Base-by-base conservation (phyloP, 306 rosid genomes). In the Rubus idaeus region DNA sequence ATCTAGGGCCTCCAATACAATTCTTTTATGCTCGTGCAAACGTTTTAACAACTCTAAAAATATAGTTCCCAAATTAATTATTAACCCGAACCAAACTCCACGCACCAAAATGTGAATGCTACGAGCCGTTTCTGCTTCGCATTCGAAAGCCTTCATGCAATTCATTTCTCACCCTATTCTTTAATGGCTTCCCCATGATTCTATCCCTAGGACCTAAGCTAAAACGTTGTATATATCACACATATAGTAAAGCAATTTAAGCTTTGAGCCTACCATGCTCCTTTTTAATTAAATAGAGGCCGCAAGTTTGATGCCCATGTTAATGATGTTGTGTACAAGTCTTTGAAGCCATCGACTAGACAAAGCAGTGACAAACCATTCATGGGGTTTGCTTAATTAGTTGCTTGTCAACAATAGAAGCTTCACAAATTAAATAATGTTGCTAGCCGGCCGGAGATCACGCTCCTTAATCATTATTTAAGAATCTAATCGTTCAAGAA, bases 381-480 rank as follows among this genome's bases (percentile, higher is more conserved):
- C 88, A 74, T 84, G 92, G 79, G 23, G 84, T 79, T 21, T 58
- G 40, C 40, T 70, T 77, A 13, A 39, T 62, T 62, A 55, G 13
- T 75, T 84, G 82, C 73, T 85, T 68, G 84, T 88, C 97, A 81
- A 84, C 87, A 80, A 86, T 70, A 80, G 76, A 81, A 79, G 83
- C 78, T 58, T 75, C 78, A 46, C 41, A 52, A 9, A 50, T 69
- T 45, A 64, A 67, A 77, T 80, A 81, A 56, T 72, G 70, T 60
- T 75, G 42, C 46, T 41, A 20, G 12, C 30, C 42, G 45, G 12
- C 30, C 42, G 45, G 73, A 73, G n/a, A 64, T 66, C 52, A 69
- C 45, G 39, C 83, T 85, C 87, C 79, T 20, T 63, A 40, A 41
- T 8, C n/a, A 51, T 16, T 45, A 39, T 37, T 55, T 55, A 26